Conservation (phyloP, 2,329 filamentous ascomycete genomes). For the Colletotrichum gigasporum region DNA sequence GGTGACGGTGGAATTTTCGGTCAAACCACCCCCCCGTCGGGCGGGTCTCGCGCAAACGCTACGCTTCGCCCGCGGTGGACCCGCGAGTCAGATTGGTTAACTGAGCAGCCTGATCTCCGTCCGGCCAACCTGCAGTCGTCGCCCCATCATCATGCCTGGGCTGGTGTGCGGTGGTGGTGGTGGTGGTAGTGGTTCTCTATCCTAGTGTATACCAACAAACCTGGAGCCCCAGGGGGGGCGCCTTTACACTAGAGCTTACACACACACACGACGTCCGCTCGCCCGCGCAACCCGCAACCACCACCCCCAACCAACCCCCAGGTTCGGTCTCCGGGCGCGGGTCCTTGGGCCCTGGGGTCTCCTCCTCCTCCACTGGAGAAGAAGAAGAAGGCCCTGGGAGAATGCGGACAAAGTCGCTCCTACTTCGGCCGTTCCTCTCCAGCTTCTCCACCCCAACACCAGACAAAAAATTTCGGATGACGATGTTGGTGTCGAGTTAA, state of each 20-base stretch:
- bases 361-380: slow-evolving; percentile 22
- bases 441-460: slow-evolving; percentile 23
- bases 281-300: neutral
- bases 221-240: slow-evolving; percentile 19
- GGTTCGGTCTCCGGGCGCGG: slow-evolving; percentile 11
- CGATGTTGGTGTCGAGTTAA: slow-evolving; percentile 23
- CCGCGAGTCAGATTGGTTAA: slow-evolving; percentile 14
- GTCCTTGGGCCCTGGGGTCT: slow-evolving; percentile 11
- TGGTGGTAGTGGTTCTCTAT: too few species aligned
- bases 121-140: slow-evolving; percentile 4
- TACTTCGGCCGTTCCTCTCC: slow-evolving; percentile 30
- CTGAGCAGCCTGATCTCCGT: neutral
- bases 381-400: slow-evolving; percentile 20
- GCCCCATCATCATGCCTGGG: too few species aligned
- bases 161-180: too few species aligned
- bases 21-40: slow-evolving; percentile 7
- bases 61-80: slow-evolving; percentile 1
- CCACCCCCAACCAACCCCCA: slow-evolving; percentile 2
- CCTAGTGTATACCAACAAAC: too few species aligned
- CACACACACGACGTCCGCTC: neutral
- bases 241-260: slow-evolving; percentile 12
- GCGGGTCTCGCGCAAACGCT: slow-evolving; percentile 16
- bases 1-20: slow-evolving; percentile 17
- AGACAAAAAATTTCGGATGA: slow-evolving; percentile 23
- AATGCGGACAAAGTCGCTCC: slow-evolving; percentile 25